Evolutionary conservation across 345 rosid genomes (phyloP), one percentile per base, ranked within the genome.

Genomic region (Linum tenue): DNA sequence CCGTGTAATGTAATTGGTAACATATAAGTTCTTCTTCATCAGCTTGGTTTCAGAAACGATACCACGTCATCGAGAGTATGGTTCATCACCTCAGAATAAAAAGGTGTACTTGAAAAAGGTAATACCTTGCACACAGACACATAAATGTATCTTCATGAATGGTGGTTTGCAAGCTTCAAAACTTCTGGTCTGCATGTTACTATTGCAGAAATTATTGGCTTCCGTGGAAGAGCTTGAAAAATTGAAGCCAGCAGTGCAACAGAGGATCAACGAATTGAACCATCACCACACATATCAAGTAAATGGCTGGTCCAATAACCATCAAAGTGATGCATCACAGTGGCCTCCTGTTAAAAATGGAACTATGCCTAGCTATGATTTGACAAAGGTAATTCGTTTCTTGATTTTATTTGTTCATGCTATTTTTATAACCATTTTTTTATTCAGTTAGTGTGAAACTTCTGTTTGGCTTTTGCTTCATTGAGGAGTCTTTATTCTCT

Each of bases 31-130:
- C 42, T 65, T 22, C 31, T 22, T 67, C 70, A 75, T 71, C 83
- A 94, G 99, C 76, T 81, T 94, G 90, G 96, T 83, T 58, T 76
- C 84, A 7, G 99, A 94, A 85, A 94, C 99, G 56, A 90, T 94
- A 75, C 99, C 99, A 3, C 64, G 75, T 55, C 99, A 94, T 78
- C 92, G 86, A 73, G 97, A 88, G 50, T 90, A 86, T 70, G 72
- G 82, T 76, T 59, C 75, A 40, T 78, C 87, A 64, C 50, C 61
- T 4, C 78, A 73, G 69, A 81, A 69, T 72, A 75, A 84, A 61
- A 94, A 82, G 55, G 65, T 72, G 63, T 79, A 76, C 70, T 71
- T 86, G 73, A 90, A 76, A 81, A 85, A 80, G 90, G 97, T 86
- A 76, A 42, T 59, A 2, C 72, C 37, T 43, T 43, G 50, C 50